Evolutionary conservation across 2,329 filamentous ascomycete species (phyloP), one percentile per base, ranked within the genome.

Genomic region (Neonectria hederae): DNA sequence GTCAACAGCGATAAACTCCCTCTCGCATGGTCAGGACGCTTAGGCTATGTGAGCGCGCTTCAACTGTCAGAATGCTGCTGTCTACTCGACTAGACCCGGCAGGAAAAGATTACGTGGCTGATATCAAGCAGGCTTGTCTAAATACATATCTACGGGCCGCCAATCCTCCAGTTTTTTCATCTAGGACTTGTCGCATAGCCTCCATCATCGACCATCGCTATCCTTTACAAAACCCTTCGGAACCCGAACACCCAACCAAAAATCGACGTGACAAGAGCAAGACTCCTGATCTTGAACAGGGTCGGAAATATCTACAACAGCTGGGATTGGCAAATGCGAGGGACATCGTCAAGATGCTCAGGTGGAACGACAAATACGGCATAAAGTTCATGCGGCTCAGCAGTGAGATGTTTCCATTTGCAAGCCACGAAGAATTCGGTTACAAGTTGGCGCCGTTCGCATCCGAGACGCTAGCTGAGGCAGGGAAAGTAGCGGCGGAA

Each of bases 341-440:
- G 43, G 95, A 98, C 72, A 88, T 97, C 32, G 81, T 86, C 62
- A 97, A 97, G 78, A 93, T 97, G 88, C 74, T 97, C 9, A 86
- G 89, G 1, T 98, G 95, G 95, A 97, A 98, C 74, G 90, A 97
- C 68, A 92, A 89, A 70, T 97, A 95, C 69, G 90, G 91, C 42
- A 98, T 98, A 79, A 94, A 89, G 70, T 97, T 98, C 77, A 88
- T 98, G 87, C 88, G 95, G 1, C 83, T 98, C 21, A 97, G 93
- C 70, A 97, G 93, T 59, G 95, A 97, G 72, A 97, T 97, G 92
- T 98, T 98, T 69, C 95, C 95, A 0, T 97, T 97, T 76, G 95
- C 95, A 2, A 97, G 92, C 68, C 95, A 98, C 74, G 86, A 87
- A 24, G 91, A 93, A 66, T 91, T 97, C 69, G 95, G 94, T 0